Conservation (phyloP, 2,329 filamentous ascomycete genomes). For the Penicillium rolfsii region DNA sequence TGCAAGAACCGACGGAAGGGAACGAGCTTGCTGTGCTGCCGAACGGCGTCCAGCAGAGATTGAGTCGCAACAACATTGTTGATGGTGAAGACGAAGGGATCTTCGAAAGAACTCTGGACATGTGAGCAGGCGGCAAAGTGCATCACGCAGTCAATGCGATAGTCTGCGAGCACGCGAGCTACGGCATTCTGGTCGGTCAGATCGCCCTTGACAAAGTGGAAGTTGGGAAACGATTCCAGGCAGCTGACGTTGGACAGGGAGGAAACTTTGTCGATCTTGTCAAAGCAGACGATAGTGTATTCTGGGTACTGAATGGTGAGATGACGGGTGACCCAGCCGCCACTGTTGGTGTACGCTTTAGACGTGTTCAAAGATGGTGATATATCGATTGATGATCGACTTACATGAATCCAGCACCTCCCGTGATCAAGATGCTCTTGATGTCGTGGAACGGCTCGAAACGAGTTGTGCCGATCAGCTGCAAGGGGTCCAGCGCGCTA, state of each 20-base stretch:
- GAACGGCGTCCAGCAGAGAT: constrained; percentile 75
- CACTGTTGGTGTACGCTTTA: constrained; percentile 55
- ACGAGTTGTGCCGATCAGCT: too few relatives aligned
- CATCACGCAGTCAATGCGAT: constrained; percentile 77
- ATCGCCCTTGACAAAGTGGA: constrained; percentile 78
- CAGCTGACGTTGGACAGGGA: constrained; percentile 77
- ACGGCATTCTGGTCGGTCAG: constrained; percentile 73
- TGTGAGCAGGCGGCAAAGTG: constrained; percentile 87
- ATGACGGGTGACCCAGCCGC: constrained; percentile 81
- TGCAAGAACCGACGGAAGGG: constrained; percentile 73
- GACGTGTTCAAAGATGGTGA: constrained; percentile 4
- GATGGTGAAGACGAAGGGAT: constrained; percentile 78
- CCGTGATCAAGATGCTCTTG: constrained; percentile 81
- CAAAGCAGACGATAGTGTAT: constrained; percentile 81
- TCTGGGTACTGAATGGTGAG: constrained; percentile 72
- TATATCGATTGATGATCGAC: constrained; percentile 34
- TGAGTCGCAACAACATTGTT: constrained; percentile 86
- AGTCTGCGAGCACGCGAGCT: constrained; percentile 68
- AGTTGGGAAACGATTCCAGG: constrained; percentile 70
- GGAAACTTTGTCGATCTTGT: constrained; percentile 82
- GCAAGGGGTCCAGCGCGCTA: too few relatives aligned
- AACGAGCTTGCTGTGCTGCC: constrained; percentile 58
- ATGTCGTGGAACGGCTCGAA: constrained; percentile 34
- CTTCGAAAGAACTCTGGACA: constrained; percentile 80
- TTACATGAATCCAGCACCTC: constrained; percentile 84